A percentile compares a stretch with the other conserved stretches of the same genome.
phyloP scores from a whole-genome alignment of 306 rosid genomes.

The Ceratonia siliqua region DNA sequence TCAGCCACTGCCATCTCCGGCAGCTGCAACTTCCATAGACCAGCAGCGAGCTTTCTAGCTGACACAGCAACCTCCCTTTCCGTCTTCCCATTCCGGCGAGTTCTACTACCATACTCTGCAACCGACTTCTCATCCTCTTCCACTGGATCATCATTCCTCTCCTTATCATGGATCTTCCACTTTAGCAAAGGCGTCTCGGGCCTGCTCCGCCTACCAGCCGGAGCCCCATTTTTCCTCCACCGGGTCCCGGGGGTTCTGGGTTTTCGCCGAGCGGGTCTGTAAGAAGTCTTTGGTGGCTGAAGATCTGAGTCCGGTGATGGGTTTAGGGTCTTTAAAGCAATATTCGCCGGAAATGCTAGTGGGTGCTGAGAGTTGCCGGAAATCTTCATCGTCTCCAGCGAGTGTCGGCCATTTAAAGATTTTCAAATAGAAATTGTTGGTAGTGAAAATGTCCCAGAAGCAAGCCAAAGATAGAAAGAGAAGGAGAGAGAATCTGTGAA shows the following conservation, averaged over 20 bases:
- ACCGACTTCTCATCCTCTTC: constrained; percentile 41
- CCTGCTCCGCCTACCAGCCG: constrained; percentile 64
- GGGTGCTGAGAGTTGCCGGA: constrained; percentile 45
- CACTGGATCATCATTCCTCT: constrained; percentile 27
- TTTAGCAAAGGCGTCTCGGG: constrained; percentile 77
- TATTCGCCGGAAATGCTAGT: constrained; percentile 37
- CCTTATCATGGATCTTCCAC: constrained; percentile 55
- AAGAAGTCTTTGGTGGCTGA: constrained; percentile 32
- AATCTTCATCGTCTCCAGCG: constrained; percentile 62
- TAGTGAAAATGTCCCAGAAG: constrained; percentile 26
- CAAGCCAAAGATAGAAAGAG: neutral
- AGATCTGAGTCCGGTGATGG: constrained; percentile 71
- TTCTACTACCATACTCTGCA: constrained; percentile 38
- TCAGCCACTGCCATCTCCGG: constrained; percentile 53
- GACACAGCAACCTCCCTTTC: constrained; percentile 52
- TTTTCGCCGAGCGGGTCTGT: constrained; percentile 31
- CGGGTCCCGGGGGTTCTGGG: constrained; percentile 48
- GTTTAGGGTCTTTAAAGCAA: constrained; percentile 35
- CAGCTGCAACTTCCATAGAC: constrained; percentile 75
- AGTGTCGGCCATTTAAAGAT: constrained; percentile 53
- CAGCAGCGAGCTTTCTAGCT: constrained; percentile 88
- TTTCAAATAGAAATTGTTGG: neutral
- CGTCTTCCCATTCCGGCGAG: constrained; percentile 41
- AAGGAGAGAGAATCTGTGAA: constrained; percentile 26
- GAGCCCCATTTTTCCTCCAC: constrained; percentile 37